Evolutionary conservation across 495 filamentous ascomycete genomes (phyloP), one percentile per base, ranked within the genome.

Genomic region (Aspergillus hancockii): DNA sequence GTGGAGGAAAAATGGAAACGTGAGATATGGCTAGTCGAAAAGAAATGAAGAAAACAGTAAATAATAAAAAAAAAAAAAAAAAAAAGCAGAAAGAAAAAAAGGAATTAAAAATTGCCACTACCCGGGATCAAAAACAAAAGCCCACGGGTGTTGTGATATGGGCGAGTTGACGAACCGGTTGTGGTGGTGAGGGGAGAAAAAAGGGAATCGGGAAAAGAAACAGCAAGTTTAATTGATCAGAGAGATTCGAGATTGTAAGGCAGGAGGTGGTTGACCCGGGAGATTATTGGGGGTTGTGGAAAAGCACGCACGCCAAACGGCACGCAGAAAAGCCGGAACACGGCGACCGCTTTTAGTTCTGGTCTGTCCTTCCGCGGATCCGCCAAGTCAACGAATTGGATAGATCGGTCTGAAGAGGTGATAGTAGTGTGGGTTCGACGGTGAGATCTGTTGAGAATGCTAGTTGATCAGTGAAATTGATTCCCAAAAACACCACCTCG

Each of bases 271-370:
- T 7, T 19, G 40, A 30, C 40, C 38, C 21, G 36, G 31, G 56
- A 43, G 31, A 47, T 56, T 19, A 56, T 34, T 28, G 54, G 41
- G 43, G 31, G 41, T 43, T 30, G 41, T 47, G 22, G 40, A 58
- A 56, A 45, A 36, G 49, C 57, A 34, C 52, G 43, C 45, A 32
- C 3, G 38, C 38, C 38, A 54, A 59, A 52, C 55, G 55, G 55
- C 55, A 63, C 59, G 55, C 51, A 58, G 60, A 58, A 59, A 58
- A 63, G 36, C 40, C 60, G 54, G 60, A 53, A 61, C 38, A 49
- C 46, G 41, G 49, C 55, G 56, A 62, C 63, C 63, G 63, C 63
- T 59, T n/a, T 62, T 60, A 23, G 47, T 46, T 38, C 23, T 49
- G 49, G 22, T 34, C 31, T 40, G 41, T 47, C 50, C 54, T 51